Evolutionary conservation across 148 eudicot genomes (phyloP), one percentile per base, ranked within the genome.

Genomic region (Simmondsia chinensis): DNA sequence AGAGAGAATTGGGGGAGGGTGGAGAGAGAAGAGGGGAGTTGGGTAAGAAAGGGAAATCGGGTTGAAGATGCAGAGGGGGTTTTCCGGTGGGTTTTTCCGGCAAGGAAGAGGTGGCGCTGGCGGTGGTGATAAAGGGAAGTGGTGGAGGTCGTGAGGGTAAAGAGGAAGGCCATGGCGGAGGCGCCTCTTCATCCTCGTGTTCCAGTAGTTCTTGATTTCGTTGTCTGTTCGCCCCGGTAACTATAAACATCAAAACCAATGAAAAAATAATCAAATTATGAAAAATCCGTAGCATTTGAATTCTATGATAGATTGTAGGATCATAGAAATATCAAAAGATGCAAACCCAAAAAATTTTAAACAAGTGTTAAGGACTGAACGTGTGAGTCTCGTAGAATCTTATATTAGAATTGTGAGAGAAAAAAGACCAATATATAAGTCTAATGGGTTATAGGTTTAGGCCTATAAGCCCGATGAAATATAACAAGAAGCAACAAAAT

Each of bases 131-230:
- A 61, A 36, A 16, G 8, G 46, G 46, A 18, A 54, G 57, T 9
- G 49, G 56, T 7, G 61, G 9, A 36, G 7, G 30, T 64, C 61
- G n/a, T 59, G 67, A n/a, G 97, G 95, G 72, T 88, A 88, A 15
- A 88, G 67, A 5, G 97, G 91, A 27, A 88, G 63, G 0, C 94
- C 94, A 3, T 89, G 93, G 0, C 97, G 67, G 10, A 70, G 68
- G 16, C 94, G 75, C 19, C 97, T 64, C 55, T 88, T 88, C 12
- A 84, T 59, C 43, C 97, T 66, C 0, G 97, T 88, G 53, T 88
- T 84, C 97, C 97, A 88, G 46, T 88, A 88, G 29, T 88, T 88
- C 50, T 88, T 88, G 2, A 88, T 82, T 52, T 88, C 97, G 31
- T 88, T 88, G 55, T 88, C 97, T 11, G 97, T 88, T 60, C 97